Conservation (phyloP, 139 green algal species). For the Coccomyxa sp. region DNA sequence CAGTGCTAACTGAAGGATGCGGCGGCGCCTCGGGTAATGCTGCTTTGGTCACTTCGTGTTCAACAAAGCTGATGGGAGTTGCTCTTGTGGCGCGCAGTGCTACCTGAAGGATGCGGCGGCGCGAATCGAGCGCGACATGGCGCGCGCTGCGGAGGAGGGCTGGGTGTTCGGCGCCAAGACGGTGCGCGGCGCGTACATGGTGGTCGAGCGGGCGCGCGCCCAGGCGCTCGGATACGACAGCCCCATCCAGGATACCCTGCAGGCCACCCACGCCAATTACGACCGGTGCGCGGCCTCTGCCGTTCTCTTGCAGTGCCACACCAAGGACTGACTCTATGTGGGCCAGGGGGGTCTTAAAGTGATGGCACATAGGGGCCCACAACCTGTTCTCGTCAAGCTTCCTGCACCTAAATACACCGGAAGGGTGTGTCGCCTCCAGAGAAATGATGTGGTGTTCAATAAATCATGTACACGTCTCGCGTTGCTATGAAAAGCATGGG, state of each 20-base stretch:
- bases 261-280: constrained; percentile 63
- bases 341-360: no score
- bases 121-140: constrained; percentile 54
- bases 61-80: not conserved
- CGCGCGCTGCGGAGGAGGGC: constrained; percentile 34
- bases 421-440: not conserved
- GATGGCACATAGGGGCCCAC: no score
- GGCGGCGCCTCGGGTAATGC: no score
- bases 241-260: constrained; percentile 58
- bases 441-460: no score
- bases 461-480: no score
- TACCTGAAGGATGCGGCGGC: constrained; percentile 60
- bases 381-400: not conserved
- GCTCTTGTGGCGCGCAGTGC: constrained; percentile 4
- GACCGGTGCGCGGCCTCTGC: constrained; percentile 24
- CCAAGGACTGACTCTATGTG: no score
- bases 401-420: not conserved
- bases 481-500: no score
- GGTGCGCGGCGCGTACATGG: constrained; percentile 53
- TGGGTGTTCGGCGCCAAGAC: constrained; percentile 68
- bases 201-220: constrained; percentile 50
- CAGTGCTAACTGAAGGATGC: no score
- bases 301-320: not conserved
- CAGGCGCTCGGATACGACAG: constrained; percentile 28
- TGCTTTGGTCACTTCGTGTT: not conserved